Conservation (phyloP, 495 filamentous ascomycete genomes). For the Sabuloglossum arenarium region DNA sequence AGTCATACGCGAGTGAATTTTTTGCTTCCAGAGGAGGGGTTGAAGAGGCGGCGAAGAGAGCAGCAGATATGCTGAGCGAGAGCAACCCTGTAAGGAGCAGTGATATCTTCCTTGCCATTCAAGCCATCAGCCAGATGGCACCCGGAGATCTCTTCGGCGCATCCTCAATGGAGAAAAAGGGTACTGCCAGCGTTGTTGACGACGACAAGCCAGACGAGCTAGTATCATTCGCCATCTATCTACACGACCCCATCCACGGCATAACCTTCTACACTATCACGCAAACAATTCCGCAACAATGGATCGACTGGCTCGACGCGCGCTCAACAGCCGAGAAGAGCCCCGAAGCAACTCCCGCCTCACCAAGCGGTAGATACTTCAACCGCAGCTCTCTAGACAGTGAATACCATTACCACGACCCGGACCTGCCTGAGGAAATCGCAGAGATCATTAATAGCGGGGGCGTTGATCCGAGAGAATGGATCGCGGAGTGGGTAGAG, state of each 20-base stretch:
- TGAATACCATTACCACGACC: conserved; percentile 9
- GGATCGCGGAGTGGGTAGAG: conserved; percentile 95
- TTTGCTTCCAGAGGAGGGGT: conserved; percentile 56
- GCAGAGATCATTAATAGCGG: conserved; percentile 69
- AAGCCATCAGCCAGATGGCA: conserved; percentile 48
- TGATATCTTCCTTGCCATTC: conserved; percentile 87
- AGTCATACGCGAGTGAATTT: conserved; percentile 70
- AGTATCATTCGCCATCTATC: conserved; percentile 71
- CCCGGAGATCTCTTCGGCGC: conserved; percentile 49
- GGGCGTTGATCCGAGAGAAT: conserved; percentile 86
- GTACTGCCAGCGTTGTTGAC: conserved; percentile 27
- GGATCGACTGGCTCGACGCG: conserved; percentile 86
- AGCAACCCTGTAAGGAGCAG: conserved; percentile 77
- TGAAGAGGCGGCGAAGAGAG: conserved; percentile 56
- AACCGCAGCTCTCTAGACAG: conserved; percentile 7
- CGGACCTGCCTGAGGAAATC: conserved; percentile 55
- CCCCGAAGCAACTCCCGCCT: conserved; percentile 15
- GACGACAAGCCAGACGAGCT: conserved; percentile 30
- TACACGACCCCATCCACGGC: conserved; percentile 81
- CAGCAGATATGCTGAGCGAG: conserved; percentile 51
- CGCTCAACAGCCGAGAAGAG: conserved; percentile 29
- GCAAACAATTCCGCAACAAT: conserved; percentile 64
- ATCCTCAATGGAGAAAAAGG: conserved; percentile 28
- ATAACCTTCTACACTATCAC: conserved; percentile 73
- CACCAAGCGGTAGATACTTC: neutral